Evolutionary conservation across 2,329 filamentous ascomycete genomes (phyloP).

Genomic region (Amphichorda felina): DNA sequence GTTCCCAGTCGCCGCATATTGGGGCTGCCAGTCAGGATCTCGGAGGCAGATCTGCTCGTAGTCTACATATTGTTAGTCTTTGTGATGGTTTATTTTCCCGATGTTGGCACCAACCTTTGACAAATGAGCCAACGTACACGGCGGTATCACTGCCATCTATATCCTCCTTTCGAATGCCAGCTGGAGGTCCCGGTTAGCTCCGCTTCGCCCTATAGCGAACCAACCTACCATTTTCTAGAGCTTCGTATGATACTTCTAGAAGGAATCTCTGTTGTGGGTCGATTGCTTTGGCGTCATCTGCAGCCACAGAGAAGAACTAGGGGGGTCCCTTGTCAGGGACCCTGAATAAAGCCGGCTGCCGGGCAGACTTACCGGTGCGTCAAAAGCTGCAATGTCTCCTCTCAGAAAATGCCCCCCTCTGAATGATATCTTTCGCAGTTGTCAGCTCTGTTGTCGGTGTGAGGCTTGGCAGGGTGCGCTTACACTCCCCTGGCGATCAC

Average conservation of each 20-base stretch:
- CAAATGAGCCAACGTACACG: constrained; percentile 39
- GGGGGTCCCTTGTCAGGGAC: too few species aligned
- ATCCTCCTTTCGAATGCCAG: constrained; percentile 29
- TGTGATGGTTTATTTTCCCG: background rate
- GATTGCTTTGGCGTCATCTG: constrained; percentile 37
- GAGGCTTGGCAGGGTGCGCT: too few species aligned
- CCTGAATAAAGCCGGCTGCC: too few species aligned
- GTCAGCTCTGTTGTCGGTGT: constrained; percentile 6
- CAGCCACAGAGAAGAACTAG: constrained; percentile 38
- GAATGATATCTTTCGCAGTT: constrained; percentile 26
- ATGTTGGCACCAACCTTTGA: constrained; percentile 24
- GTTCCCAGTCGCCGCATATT: constrained; percentile 40
- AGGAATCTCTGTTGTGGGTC: constrained; percentile 41
- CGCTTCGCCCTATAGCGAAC: too few species aligned
- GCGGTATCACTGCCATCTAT: constrained; percentile 30
- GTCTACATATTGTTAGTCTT: constrained; percentile 16
- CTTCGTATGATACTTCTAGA: constrained; percentile 37
- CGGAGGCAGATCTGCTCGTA: constrained; percentile 37
- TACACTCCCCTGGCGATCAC: constrained; percentile 34
- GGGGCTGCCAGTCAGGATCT: constrained; percentile 35
- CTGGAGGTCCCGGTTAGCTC: constrained; percentile 14
- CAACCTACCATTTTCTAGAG: constrained; percentile 32
- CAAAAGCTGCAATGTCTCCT: constrained; percentile 32
- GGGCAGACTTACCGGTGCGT: constrained; percentile 35
- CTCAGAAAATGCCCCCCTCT: constrained; percentile 38